These are phyloP conservation scores for Eucalyptus curtisii DNA, from an alignment of 345 rosid species.

Conservation along the genomic window DNA sequence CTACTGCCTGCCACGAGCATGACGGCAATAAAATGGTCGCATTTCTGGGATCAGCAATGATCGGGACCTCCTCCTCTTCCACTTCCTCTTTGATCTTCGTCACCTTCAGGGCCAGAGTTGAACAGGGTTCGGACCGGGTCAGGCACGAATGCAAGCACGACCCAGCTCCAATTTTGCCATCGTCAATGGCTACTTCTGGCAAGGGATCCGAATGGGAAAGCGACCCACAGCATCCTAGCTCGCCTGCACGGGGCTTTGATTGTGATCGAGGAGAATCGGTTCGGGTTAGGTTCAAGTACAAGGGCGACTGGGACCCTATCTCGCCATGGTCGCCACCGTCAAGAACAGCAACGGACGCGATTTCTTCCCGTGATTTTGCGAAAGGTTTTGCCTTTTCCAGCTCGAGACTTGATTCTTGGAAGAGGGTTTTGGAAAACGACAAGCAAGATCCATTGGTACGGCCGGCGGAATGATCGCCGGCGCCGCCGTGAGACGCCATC, in stretches of 20 bases:
- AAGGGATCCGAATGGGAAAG: neutral
- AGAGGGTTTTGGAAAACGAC: too few species aligned
- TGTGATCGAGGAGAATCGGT: too few species aligned
- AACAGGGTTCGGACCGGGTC: neutral
- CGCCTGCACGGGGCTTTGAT: too few species aligned
- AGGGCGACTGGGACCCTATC: neutral
- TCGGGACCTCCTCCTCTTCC: neutral
- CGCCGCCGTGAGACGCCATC: too few species aligned
- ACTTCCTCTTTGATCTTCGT: neutral
- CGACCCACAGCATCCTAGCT: neutral
- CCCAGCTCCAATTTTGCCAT: neutral
- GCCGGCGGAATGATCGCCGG: too few species aligned
- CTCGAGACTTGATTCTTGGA: too few species aligned
- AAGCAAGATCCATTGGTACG: too few species aligned
- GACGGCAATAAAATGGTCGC: neutral
- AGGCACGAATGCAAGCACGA: neutral
- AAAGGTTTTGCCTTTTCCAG: too few species aligned
- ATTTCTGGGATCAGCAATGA: neutral
- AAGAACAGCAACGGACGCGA: too few species aligned
- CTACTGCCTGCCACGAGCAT: neutral
- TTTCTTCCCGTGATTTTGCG: too few species aligned
- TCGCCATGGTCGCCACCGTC: neutral
- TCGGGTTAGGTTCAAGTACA: too few species aligned
- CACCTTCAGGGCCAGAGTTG: neutral
- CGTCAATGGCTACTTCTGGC: neutral